Evolutionary conservation across 116 monocot species (phyloP).

Genomic region (Papilionanthe hybrid): DNA sequence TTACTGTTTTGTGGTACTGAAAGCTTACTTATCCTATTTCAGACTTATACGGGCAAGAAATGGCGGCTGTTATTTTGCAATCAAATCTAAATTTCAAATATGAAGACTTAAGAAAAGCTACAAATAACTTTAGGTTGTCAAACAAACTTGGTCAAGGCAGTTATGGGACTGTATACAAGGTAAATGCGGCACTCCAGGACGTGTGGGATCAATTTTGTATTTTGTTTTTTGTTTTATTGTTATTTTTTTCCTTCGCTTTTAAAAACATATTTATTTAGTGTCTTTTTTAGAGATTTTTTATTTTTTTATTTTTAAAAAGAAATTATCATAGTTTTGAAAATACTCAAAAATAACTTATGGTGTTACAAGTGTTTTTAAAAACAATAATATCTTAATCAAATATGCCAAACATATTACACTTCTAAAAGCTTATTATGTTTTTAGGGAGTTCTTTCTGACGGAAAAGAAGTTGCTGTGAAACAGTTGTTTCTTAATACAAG

Average conservation of each 20-base stretch:
- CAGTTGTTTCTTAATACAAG: constrained; percentile 55
- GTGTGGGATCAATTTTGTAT: no score
- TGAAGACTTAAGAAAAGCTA: constrained; percentile 43
- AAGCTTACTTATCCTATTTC: constrained; percentile 11
- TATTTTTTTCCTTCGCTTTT: no score
- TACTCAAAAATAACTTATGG: no score
- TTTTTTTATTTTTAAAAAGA: no score
- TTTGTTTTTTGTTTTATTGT: no score
- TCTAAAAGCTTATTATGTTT: not conserved
- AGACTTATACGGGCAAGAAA: constrained; percentile 34
- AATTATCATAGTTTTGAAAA: no score
- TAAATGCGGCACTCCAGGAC: constrained; percentile 7
- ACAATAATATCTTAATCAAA: no score
- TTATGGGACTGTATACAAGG: constrained; percentile 59
- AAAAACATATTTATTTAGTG: no score
- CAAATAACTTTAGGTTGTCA: constrained; percentile 34
- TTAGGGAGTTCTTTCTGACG: constrained; percentile 44
- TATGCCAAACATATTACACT: not conserved
- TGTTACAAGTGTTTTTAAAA: no score
- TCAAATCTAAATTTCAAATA: constrained; percentile 60
- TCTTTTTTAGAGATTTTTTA: no score
- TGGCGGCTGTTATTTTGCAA: constrained; percentile 37
- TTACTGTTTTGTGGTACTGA: not conserved
- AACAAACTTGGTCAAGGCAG: constrained; percentile 69
- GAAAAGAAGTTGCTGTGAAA: constrained; percentile 61